Evolutionary conservation across 2,329 filamentous ascomycete species (phyloP), one percentile per base, ranked within the genome.

Genomic region (Alternaria longipes): DNA sequence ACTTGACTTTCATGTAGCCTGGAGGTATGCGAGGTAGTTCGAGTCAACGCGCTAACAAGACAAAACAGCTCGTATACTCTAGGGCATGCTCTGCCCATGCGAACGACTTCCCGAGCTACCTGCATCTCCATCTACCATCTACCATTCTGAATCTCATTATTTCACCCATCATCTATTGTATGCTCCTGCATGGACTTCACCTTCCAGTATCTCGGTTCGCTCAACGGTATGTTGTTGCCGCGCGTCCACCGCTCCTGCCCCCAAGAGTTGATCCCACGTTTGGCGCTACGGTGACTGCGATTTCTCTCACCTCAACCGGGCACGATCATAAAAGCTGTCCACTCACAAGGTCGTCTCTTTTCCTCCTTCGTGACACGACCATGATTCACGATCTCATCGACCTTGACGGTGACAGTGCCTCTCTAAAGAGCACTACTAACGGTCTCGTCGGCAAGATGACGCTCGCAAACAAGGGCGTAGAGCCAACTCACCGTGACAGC

Each of bases 331-430:
- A 46, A 38, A 26, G 7, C 30, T 41, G 2, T 42, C n/a, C 16
- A 4, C 6, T 20, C 20, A 16, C 18, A 24, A 16, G 20, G 2
- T 42, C 40, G 6, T 24, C 40, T 42, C 46, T 3, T 5, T 44
- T 16, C 18, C 8, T 20, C 20, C 18, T n/a, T n/a, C n/a, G 16
- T 12, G 22, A 11, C 8, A 2, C 26, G 1, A 45, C 14, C 11
- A 62, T 59, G 44, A 20, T 18, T 4, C 58, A 64, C 42, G 50
- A 66, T 26, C 58, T 69, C 20, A 67, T 69, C 45, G 62, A 53
- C 32, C 52, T 69, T 7, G 51, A 42, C 4, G 56, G 62, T 16
- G 34, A 45, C 22, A 16, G 12, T 34, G 14, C 14, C 53, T 16
- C 22, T 30, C 34, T 24, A 4, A 32, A 14, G 9, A 12, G 36